These are phyloP conservation scores for Iberis pinnata DNA, from an alignment of 345 rosid genomes.

Conservation along the genomic window DNA sequence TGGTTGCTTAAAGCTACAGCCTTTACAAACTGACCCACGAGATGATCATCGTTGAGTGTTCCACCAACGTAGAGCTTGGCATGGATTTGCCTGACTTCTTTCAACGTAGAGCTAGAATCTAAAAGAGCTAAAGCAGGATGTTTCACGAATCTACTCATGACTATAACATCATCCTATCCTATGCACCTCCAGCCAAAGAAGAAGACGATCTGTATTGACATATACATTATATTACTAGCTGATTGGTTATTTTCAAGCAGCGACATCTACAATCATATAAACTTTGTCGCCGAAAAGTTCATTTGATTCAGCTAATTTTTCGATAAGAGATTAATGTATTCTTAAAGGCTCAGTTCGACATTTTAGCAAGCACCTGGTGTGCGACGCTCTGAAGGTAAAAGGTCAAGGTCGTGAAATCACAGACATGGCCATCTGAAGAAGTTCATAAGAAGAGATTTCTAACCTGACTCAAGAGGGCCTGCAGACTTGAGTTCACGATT, in stretches of 20 bases:
- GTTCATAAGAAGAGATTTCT: no score
- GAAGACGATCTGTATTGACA: neutral
- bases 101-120: slow-evolving; percentile 25
- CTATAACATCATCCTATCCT: slow-evolving; percentile 13
- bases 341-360: neutral
- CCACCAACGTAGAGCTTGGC: slow-evolving; percentile 43
- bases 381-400: slow-evolving; percentile 3
- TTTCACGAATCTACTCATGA: slow-evolving; percentile 24
- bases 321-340: no score
- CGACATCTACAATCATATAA: no score
- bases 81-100: slow-evolving; percentile 49
- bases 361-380: slow-evolving; percentile 18
- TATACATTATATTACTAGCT: no score
- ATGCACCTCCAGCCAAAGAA: slow-evolving; percentile 9
- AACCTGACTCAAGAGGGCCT: no score
- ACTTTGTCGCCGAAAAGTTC: no score
- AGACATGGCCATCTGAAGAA: no score
- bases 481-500: no score
- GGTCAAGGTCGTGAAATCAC: no score
- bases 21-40: slow-evolving; percentile 48
- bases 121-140: slow-evolving; percentile 26
- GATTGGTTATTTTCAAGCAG: no score
- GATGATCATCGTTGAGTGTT: slow-evolving; percentile 34
- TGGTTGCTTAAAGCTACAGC: slow-evolving; percentile 43
- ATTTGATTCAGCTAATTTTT: no score